Evolutionary conservation across 495 filamentous ascomycete genomes (phyloP), one percentile per base, ranked within the genome.

Genomic region (Lasiosphaeria hispida): DNA sequence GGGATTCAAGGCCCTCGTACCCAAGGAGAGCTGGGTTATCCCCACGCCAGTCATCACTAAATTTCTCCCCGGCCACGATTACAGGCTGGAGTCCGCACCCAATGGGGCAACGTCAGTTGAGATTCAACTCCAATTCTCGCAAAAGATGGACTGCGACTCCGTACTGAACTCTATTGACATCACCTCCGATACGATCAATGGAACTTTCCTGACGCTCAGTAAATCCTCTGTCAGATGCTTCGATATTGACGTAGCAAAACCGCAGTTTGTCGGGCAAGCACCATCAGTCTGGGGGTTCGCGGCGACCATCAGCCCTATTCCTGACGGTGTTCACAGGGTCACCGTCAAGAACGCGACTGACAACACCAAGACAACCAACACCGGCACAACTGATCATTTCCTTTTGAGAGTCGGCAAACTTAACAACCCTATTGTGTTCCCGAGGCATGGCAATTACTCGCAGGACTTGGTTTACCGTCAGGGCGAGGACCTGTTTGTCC

Each of bases 51-150:
- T 83, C 69, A 81, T 89, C 61, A 88, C 86, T 8, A 75, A 77
- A 41, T 84, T 88, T 60, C 57, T 75, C 0, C 86, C 86, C 0
- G 84, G 85, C 9, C 86, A 89, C 58, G 86, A 89, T 61, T 51
- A 41, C n/a, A 59, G 53, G 15, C 82, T 83, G 7, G 78, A 80
- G 23, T 63, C 69, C 39, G 74, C 72, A 1, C 74, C 80, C 40
- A 58, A 58, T 7, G 51, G 51, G 7, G 43, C 51, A 13, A 66
- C 64, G 11, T 58, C 49, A 10, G 59, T 67, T 77, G 84, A 34
- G n/a, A 82, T 86, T 45, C 72, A 80, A 34, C 51, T 89, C 2
- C 81, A 83, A 42, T 89, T 88, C 67, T 85, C 83, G 0, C 72
- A 70, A 0, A 69, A 80, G 55, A 89, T 89, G 87, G 77, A 86